phyloP scores from a whole-genome alignment of 2,329 filamentous ascomycete genomes.

The Ceratocystis lukuohia region DNA sequence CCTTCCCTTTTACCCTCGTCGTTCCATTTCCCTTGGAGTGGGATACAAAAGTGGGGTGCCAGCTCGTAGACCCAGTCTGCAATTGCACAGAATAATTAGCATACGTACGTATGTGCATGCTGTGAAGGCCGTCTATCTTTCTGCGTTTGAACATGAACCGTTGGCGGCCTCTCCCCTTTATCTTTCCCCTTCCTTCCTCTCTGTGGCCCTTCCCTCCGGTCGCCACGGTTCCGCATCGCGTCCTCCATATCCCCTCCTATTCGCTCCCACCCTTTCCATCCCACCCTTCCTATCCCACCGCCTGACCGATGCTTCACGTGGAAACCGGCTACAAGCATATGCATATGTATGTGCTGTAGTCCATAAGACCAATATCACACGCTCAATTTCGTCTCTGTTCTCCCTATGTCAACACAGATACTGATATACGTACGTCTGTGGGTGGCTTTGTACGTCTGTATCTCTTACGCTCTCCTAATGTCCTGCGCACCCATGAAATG shows the following conservation, averaged over 20 bases:
- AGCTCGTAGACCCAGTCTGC: no score
- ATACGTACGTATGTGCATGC: no score
- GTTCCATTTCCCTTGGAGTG: not conserved
- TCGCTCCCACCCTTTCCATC: not conserved
- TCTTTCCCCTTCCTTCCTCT: not conserved
- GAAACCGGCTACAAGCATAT: constrained; percentile 14
- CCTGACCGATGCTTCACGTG: not conserved
- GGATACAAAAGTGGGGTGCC: not conserved
- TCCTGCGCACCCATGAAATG: not conserved
- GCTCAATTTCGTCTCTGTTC: not conserved
- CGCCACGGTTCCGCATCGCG: not conserved
- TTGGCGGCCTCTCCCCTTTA: not conserved
- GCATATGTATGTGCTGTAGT: constrained; percentile 36
- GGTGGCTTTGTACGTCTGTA: not conserved
- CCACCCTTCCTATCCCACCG: not conserved
- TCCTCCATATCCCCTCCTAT: not conserved
- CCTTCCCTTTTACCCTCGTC: not conserved
- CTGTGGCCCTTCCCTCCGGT: not conserved
- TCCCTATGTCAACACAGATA: not conserved
- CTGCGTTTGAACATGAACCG: no score
- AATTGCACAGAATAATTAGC: no score
- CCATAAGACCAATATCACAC: constrained; percentile 10
- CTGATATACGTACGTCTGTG: not conserved
- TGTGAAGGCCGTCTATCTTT: no score
- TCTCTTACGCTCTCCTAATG: not conserved